Conservation (phyloP, 2,329 filamentous ascomycete species). For the Aspergillus arachidicola region DNA sequence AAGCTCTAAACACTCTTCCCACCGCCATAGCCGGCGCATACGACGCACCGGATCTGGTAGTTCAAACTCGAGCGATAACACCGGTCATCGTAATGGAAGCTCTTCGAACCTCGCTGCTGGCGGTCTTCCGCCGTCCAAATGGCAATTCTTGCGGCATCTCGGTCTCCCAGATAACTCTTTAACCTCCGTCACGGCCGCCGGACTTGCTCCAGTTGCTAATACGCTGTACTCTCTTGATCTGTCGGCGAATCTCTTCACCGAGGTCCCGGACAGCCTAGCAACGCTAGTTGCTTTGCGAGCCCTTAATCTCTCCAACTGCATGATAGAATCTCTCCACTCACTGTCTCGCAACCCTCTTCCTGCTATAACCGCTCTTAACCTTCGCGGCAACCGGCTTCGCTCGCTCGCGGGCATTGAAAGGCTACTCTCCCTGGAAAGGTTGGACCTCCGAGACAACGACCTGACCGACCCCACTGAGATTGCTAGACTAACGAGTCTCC, state of each 20-base stretch:
- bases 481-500: conserved; percentile 84
- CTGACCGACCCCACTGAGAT: conserved; percentile 89
- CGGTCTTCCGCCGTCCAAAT: conserved; percentile 80
- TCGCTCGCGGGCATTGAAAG: conserved; percentile 90
- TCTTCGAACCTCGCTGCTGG: conserved; percentile 75
- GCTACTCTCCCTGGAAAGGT: conserved; percentile 80
- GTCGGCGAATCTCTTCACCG: conserved; percentile 89
- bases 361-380: conserved; percentile 88
- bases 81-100: conserved; percentile 63
- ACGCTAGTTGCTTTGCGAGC: conserved; percentile 85
- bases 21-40: conserved; percentile 71
- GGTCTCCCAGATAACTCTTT: conserved; percentile 90
- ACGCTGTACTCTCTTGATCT: conserved; percentile 90
- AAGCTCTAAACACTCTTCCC: conserved; percentile 70
- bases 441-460: conserved; percentile 89
- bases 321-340: conserved; percentile 93
- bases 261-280: conserved; percentile 88
- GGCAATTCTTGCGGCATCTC: conserved; percentile 90
- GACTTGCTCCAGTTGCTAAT: conserved; percentile 79
- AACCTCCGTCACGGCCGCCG: conserved; percentile 73
- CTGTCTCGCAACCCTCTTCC: conserved; percentile 80
- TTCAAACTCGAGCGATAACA: conserved; percentile 75
- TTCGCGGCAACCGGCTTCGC: conserved; percentile 82
- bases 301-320: conserved; percentile 92
- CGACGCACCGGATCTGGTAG: conserved; percentile 88